Base-by-base conservation (phyloP, 345 rosid genomes). In the Bruguiera sexangula region DNA sequence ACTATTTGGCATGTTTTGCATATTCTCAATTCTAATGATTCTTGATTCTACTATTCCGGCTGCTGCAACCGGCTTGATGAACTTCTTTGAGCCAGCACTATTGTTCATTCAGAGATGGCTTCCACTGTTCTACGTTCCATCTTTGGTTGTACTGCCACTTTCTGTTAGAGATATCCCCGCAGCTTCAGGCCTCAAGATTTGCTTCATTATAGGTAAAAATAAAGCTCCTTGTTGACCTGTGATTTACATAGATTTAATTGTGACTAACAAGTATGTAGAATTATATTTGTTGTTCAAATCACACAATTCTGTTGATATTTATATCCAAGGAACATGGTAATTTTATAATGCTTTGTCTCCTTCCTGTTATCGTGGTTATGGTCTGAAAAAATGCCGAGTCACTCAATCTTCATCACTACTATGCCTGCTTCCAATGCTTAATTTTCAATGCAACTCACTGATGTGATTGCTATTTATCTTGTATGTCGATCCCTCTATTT, bases 1-100 rank as follows among this genome's bases (percentile, higher is more conserved):
- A 11, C 73, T 93, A 60, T 91, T 93, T 69, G 98, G 98, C 36
- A 93, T 93, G 98, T 94, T 94, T 65, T 94, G 97, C 81, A 94
- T 91, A 64, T 94, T 94, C 78, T 83, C 96, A 53, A 86, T 88
- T 71, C 76, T 94, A 63, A 75, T 84, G 67, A 68, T 89, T 50
- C 84, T 91, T 21, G 98, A 91, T 78, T 61, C 80, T 0, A 62
- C 85, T 2, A 57, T 91, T 64, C 98, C 97, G 0, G 86, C 80
- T 64, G 91, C 95, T 20, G 97, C 98, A 0, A 78, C 77, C 1
- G 68, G 81, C 59, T 67, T 91, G 86, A 83, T 86, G 91, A 78
- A 76, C 69, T 93, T 93, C 82, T 93, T 93, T 63, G 82, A 93
- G 79, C 98, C 96, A 16, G 96, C 91, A 9, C 79, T 93, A 69